Evolutionary conservation across 371 early-diverging fungal genomes (phyloP), one percentile per base, ranked within the genome.

Genomic region (Batkoa obscura): DNA sequence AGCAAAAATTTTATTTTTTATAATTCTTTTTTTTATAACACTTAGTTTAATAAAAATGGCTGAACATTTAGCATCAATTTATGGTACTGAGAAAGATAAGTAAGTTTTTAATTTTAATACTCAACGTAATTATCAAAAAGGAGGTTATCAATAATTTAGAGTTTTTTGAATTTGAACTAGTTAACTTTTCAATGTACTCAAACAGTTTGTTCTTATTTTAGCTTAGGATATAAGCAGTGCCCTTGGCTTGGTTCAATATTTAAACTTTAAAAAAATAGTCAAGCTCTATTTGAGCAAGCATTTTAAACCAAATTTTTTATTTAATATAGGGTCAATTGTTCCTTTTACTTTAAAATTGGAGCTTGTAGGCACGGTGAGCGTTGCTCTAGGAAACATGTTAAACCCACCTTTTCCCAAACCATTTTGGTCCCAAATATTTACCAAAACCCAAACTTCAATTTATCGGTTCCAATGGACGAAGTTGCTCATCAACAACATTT

Each of bases 261-360:
- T 23, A 23, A 23, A 23, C 23, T 23, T 23, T 23, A 23, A 23
- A 23, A 23, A 23, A 23, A 23, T 23, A 23, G 23, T 23, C 23
- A 23, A 23, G 23, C 23, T 23, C 23, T 23, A 23, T 23, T 23
- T 23, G 23, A 23, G 23, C 23, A 23, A 23, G 23, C 23, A 23
- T 52, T 17, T 17, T 3, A 45, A 34, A 37, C 41, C 34, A 34
- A 61, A 38, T 32, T 23, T 56, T 50, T 4, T 46, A 33, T 58
- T 42, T 31, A 34, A 46, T 58, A 48, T 23, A 93, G 87, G 66
- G 93, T 94, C 60, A 92, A 95, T 68, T 98, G 98, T 68, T 86
- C 89, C 46, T 98, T 95, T 68, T 98, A 94, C 78, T 92, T 88
- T 77, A 95, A 96, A 76, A 95, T 95, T 60, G 96, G 96, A 33